These are phyloP conservation scores for Carex arenaria DNA, from an alignment of 202 grass and related monocot genomes.

Conservation along the genomic window DNA sequence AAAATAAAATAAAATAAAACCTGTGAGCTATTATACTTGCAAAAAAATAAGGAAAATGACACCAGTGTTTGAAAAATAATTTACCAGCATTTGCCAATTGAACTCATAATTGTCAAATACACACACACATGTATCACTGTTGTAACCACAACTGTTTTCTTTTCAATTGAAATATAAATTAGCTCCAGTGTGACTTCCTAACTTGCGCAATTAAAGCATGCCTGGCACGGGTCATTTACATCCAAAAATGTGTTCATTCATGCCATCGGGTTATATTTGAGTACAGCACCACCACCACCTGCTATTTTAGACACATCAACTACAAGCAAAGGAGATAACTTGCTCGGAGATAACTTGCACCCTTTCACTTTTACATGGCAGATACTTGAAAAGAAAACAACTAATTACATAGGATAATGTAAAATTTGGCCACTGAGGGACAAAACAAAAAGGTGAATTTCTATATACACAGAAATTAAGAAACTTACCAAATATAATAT, in stretches of 20 bases:
- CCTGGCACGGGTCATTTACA: not conserved
- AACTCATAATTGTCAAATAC: not conserved
- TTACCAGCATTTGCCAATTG: not conserved
- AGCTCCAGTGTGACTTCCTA: not conserved
- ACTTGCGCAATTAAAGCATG: not conserved
- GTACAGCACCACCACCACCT: not conserved
- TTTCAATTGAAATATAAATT: not conserved
- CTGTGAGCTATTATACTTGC: not conserved
- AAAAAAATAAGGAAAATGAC: not conserved
- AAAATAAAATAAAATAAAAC: no score
- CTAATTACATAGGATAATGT: not conserved
- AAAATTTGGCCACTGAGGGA: not conserved
- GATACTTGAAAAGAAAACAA: not conserved
- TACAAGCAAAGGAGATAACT: slow-evolving; percentile 21
- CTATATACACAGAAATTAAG: not conserved
- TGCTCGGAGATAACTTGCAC: not conserved
- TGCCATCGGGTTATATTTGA: slow-evolving; percentile 21
- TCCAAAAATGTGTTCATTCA: not conserved
- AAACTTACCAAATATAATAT: slow-evolving; percentile 74
- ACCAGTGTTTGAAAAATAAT: not conserved
- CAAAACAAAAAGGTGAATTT: not conserved
- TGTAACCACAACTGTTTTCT: not conserved
- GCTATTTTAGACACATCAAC: not conserved
- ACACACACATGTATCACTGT: not conserved
- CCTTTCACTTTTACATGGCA: slow-evolving; percentile 43